phyloP scores from a whole-genome alignment of 768 basidiomycete genomes.

The Panaeolus papilionaceus region DNA sequence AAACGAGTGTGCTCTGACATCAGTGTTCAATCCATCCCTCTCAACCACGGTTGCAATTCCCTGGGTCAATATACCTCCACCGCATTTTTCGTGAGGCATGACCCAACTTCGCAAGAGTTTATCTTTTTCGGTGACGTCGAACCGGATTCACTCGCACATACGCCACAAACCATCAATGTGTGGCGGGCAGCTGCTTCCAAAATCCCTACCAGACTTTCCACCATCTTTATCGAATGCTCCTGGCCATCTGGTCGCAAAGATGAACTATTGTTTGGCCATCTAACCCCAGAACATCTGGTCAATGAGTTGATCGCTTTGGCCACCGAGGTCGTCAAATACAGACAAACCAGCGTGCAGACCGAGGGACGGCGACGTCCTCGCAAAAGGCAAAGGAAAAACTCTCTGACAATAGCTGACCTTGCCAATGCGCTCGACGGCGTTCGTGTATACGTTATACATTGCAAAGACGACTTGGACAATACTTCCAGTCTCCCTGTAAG shows the following conservation, averaged over 20 bases:
- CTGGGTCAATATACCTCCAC: slow-evolving; percentile 71
- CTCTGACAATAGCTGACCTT: slow-evolving; percentile 49
- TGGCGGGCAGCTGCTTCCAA: slow-evolving; percentile 86
- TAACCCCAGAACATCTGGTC: slow-evolving; percentile 80
- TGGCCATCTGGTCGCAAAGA: slow-evolving; percentile 76
- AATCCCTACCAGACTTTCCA: slow-evolving; percentile 69
- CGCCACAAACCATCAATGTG: slow-evolving; percentile 68
- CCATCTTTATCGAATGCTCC: slow-evolving; percentile 97
- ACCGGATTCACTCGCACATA: slow-evolving; percentile 71
- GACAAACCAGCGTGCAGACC: slow-evolving; percentile 32
- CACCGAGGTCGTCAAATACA: slow-evolving; percentile 61
- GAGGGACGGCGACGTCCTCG: slow-evolving; percentile 35
- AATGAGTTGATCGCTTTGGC: slow-evolving; percentile 79
- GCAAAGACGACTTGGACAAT: slow-evolving; percentile 76
- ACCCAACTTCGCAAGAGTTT: slow-evolving; percentile 69
- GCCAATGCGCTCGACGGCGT: slow-evolving; percentile 62
- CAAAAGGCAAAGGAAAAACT: slow-evolving; percentile 46
- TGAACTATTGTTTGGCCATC: slow-evolving; percentile 81
- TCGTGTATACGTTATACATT: slow-evolving; percentile 83
- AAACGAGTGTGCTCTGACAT: slow-evolving; percentile 56
- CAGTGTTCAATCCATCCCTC: slow-evolving; percentile 68
- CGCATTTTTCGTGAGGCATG: slow-evolving; percentile 85
- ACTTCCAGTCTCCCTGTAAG: slow-evolving; percentile 56
- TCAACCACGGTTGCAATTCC: slow-evolving; percentile 74
- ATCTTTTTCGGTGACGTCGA: slow-evolving; percentile 97